phyloP scores from a whole-genome alignment of 805 yeast genomes.

The Maudiozyma bulderi region DNA sequence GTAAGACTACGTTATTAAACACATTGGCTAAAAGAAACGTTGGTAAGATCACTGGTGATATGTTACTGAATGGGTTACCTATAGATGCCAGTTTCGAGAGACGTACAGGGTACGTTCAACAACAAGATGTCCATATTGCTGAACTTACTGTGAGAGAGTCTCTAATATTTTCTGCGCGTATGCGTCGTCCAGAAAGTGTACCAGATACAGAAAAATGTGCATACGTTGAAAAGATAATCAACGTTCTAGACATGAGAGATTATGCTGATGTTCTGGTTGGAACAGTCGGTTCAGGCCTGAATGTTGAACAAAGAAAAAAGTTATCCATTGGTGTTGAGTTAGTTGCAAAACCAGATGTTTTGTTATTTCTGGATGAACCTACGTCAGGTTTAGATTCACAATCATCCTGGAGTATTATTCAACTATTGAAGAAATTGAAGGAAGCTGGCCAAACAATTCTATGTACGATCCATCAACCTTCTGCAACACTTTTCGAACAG shows the following conservation, averaged over 20 bases:
- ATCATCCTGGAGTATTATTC: slow-evolving; percentile 42
- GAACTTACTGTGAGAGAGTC: slow-evolving; percentile 64
- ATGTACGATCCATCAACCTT: slow-evolving; percentile 52
- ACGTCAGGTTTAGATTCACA: slow-evolving; percentile 44
- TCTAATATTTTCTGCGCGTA: slow-evolving; percentile 48
- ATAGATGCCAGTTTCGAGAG: slow-evolving; percentile 44
- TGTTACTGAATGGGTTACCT: slow-evolving; percentile 46
- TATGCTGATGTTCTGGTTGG: slow-evolving; percentile 48
- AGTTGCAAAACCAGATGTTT: slow-evolving; percentile 37
- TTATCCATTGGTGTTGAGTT: slow-evolving; percentile 39
- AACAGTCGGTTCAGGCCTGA: slow-evolving; percentile 33
- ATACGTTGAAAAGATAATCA: slow-evolving; percentile 56
- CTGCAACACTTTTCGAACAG: slow-evolving; percentile 50
- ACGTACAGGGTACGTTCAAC: slow-evolving; percentile 61
- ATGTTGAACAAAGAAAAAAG: slow-evolving; percentile 37
- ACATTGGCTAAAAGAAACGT: slow-evolving; percentile 56
- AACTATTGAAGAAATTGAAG: slow-evolving; percentile 36
- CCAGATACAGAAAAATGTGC: slow-evolving; percentile 45
- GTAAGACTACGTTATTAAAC: slow-evolving; percentile 62
- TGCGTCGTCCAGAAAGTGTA: slow-evolving; percentile 48
- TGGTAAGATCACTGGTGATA: slow-evolving; percentile 56
- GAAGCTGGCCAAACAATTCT: slow-evolving; percentile 41
- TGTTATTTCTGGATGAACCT: slow-evolving; percentile 42
- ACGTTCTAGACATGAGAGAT: slow-evolving; percentile 39
- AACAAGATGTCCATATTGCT: slow-evolving; percentile 57